Base-by-base conservation (phyloP, 2,329 filamentous ascomycete species). In the Aspergillus calidoustus region DNA sequence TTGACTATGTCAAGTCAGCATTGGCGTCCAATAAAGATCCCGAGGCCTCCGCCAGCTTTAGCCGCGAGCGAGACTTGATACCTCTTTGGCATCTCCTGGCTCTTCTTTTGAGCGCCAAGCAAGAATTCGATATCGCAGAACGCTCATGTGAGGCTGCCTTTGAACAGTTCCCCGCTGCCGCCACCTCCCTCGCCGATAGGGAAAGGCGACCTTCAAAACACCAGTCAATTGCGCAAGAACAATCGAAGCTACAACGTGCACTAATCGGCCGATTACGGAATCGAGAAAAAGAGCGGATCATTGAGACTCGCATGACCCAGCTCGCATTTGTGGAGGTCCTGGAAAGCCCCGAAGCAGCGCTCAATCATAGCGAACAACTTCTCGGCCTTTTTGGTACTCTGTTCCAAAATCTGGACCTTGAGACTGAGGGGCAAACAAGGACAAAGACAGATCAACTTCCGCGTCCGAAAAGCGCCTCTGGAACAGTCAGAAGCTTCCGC, bases 251-350 rank as follows among this genome's bases (percentile, higher is more conserved):
- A 9, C 71, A 68, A 46, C 72, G 65, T 87, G 88, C 3, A 73
- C 91, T 51, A 84, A 66, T 96, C 0, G 90, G 94, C 66, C 87
- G 91, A 49, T 91, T 97, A 87, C 90, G 92, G 64, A 87, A 89
- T 61, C 87, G 88, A 28, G 93, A 98, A 73, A 96, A 93, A 72
- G 91, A 93, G 75, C 86, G 87, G 53, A 89, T 99, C 47, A 79
- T 99, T n/a, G 91, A 98, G 76, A 88, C 97, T 64, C 96, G 96
- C 76, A 96, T 98, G 87, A 97, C 94, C 11, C 93, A 98, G 71
- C 82, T 99, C 62, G 86, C 91, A 4, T 84, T 99, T 22, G 78
- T 95, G 3, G 94, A 98, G 76, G 80, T 95, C 17, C 80, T 92
- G 3, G 93, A 97, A 73, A 93, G 93, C 1, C 88, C 93, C 0